Base-by-base conservation (phyloP, 768 basidiomycete genomes). In the Baorangia bicolor region DNA sequence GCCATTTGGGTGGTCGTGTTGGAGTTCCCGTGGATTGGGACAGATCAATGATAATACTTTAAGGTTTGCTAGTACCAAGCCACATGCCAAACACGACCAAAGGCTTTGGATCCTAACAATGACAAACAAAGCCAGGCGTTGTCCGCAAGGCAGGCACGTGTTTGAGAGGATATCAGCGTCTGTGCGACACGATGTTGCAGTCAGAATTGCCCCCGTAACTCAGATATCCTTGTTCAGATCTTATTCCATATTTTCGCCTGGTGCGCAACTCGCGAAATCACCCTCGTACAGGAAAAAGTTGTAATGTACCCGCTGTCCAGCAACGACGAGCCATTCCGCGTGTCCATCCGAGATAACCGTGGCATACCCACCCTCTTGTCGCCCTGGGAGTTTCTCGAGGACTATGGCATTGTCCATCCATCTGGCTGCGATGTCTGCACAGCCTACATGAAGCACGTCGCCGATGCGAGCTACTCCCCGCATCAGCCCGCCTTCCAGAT, bases 1-100 rank as follows among this genome's bases (percentile, higher is more conserved):
- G 94, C 90, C 94, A 96, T 95, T 70, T 72, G 65, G 13, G 35
- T 23, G 3, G 53, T 27, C 4, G n/a, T n/a, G n/a, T n/a, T n/a
- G n/a, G n/a, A n/a, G n/a, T n/a, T n/a, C n/a, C n/a, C n/a, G n/a
- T n/a, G n/a, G n/a, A n/a, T n/a, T n/a, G n/a, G n/a, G n/a, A n/a
- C n/a, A n/a, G n/a, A n/a, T n/a, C n/a, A n/a, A n/a, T n/a, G n/a
- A n/a, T n/a, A n/a, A n/a, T n/a, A n/a, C n/a, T n/a, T n/a, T 51
- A 73, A 68, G 53, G 72, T 71, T 71, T 64, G 61, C 31, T 25
- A 63, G 52, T 57, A 43, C 38, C 67, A 71, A 71, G 70, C 70
- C 70, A 61, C 70, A 2, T 0, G 1, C 1, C 55, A 73, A 71
- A 66, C 4, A 70, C 1, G 25, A 14, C 2, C 34, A 59, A 55